Base-by-base conservation (phyloP, 441 rosid species). In the Hura crepitans region DNA sequence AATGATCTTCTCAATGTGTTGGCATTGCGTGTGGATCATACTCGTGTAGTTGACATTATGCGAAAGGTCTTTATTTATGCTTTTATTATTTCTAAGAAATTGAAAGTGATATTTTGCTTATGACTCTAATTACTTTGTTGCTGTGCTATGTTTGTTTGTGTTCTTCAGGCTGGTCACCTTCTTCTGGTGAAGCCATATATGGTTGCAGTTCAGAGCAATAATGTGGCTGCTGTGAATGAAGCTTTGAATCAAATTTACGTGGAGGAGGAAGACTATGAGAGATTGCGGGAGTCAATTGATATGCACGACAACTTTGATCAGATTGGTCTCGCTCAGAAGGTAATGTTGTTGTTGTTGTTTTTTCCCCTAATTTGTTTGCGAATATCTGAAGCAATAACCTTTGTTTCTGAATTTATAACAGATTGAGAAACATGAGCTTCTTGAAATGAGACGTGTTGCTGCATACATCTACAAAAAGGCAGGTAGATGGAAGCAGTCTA, bases 381-480 rank as follows among this genome's bases (percentile, higher is more conserved):
- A 27, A 28, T 10, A 7, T 31, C 25, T 57, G 27, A 12, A n/a
- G 27, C 62, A 50, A n/a, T 45, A 37, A 42, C 50, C 65, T 37
- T 39, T 63, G 9, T 33, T 13, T 56, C 60, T 33, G 14, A 25
- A 56, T 20, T 60, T 18, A 2, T 55, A 31, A 67, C 81, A 92
- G 98, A 89, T 90, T 72, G 98, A 92, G 90, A 96, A 96, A 82
- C 99, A 96, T 71, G 99, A 96, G 84, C 94, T 96, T 50, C 88
- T 96, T 20, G 99, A 96, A 81, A 96, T 96, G 99, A 88, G 99
- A 69, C 98, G 99, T 65, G 98, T 96, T 66, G 99, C 99, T 77
- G 98, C 99, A 46, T 96, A 93, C 71, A 93, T 96, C 47, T 96
- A 96, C 83, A 96, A 96, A 78, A 96, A 96, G 82, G 98, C 98